Percentiles rank a stretch among this genome's conserved stretches.
These are phyloP conservation scores for Pichia gijzeniarum DNA, from an alignment of 805 yeast species.

Conservation along the genomic window DNA sequence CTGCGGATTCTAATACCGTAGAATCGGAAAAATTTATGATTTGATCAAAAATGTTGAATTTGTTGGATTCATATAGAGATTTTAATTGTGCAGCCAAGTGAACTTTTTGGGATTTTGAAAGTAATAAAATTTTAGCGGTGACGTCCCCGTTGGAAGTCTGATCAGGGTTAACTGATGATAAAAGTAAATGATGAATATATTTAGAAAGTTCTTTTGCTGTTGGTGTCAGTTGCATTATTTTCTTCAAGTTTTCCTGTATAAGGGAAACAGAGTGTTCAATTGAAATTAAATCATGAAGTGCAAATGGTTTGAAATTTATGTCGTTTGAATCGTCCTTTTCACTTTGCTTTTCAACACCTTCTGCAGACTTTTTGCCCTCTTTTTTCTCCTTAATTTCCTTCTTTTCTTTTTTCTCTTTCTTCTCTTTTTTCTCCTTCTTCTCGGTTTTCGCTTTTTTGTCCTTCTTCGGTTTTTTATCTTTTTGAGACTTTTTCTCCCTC, in stretches of 20 bases:
- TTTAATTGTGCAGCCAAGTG: conserved; percentile 56
- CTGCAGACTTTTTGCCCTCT: conserved; percentile 3
- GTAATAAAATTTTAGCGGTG: conserved; percentile 41
- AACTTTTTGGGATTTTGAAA: conserved; percentile 48
- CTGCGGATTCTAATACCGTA: conserved; percentile 17
- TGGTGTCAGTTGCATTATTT: conserved; percentile 53
- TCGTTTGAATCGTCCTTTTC: not conserved
- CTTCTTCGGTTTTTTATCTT: conserved; percentile 6
- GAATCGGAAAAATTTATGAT: conserved; percentile 38
- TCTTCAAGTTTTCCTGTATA: conserved; percentile 45
- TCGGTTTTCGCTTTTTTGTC: conserved; percentile 6
- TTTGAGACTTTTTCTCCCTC: conserved; percentile 6
- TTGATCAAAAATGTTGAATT: conserved; percentile 49
- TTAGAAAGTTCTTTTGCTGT: conserved; percentile 36
- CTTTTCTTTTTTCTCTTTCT: conserved; percentile 6
- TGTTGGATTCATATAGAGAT: conserved; percentile 41
- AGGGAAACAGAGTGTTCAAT: conserved; percentile 49
- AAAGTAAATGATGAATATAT: conserved; percentile 19
- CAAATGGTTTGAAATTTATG: conserved; percentile 1
- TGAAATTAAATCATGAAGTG: conserved; percentile 12
- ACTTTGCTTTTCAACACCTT: not conserved
- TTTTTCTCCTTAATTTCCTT: conserved; percentile 2
- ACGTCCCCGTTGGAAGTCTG: conserved; percentile 16
- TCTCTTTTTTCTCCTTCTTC: conserved; percentile 1
- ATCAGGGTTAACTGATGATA: not conserved